Percentiles rank a stretch among this genome's conserved stretches.
Conservation (phyloP, 345 rosid species). For the Camelina hispida region DNA sequence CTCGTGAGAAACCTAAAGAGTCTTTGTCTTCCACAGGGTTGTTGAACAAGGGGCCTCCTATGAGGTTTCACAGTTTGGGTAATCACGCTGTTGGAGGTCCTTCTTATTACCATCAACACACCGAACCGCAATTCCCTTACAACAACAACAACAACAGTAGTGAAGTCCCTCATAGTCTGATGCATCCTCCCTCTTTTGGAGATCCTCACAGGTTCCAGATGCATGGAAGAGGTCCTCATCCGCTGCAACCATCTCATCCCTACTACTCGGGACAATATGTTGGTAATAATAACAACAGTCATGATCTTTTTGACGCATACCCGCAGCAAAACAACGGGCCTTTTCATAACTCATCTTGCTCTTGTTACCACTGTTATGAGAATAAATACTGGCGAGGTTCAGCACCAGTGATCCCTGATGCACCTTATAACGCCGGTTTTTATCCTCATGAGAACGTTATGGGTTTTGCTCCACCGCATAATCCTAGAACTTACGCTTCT, state of each 20-base stretch:
- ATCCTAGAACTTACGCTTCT: constrained; percentile 49
- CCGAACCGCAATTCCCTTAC: constrained; percentile 56
- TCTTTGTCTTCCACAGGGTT: constrained; percentile 48
- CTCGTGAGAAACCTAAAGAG: constrained; percentile 50
- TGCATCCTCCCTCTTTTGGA: constrained; percentile 50
- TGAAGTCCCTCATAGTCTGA: constrained; percentile 49
- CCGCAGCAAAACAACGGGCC: constrained; percentile 50
- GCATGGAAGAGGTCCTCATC: constrained; percentile 50
- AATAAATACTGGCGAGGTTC: constrained; percentile 54
- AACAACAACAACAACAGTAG: constrained; percentile 46
- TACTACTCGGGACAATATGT: constrained; percentile 64
- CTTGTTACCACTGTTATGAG: constrained; percentile 71
- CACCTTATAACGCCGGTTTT: constrained; percentile 53
- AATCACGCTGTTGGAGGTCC: constrained; percentile 52
- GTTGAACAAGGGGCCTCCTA: constrained; percentile 49
- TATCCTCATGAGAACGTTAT: constrained; percentile 57
- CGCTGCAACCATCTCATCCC: constrained; percentile 53
- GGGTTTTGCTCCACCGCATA: constrained; percentile 55
- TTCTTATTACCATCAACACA: constrained; percentile 55
- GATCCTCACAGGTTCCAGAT: constrained; percentile 62
- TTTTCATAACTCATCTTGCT: constrained; percentile 73
- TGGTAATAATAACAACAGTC: constrained; percentile 44
- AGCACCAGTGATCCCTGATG: constrained; percentile 53
- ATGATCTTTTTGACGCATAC: constrained; percentile 61
- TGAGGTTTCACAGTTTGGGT: constrained; percentile 56